These are phyloP conservation scores for Fusarium sp. DNA, from an alignment of 2,329 filamentous ascomycete genomes.

Conservation along the genomic window DNA sequence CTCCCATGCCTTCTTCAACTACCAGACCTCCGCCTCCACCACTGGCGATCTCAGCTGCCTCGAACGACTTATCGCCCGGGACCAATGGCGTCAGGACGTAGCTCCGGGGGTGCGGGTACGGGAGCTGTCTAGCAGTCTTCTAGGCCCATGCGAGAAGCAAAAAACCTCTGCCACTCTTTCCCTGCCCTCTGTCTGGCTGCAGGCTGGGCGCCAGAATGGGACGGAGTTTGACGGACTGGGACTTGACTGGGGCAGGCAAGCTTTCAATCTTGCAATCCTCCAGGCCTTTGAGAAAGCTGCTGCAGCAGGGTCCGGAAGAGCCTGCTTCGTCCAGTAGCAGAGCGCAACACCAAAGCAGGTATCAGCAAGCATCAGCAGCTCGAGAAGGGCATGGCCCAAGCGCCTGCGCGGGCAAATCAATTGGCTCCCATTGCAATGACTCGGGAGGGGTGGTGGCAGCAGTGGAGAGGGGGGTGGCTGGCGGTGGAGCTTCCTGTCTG, in stretches of 20 bases:
- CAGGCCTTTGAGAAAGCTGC: conserved; percentile 15
- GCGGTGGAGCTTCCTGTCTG: conserved; percentile 31
- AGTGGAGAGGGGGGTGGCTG: conserved; percentile 37
- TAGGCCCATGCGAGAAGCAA: conserved; percentile 39
- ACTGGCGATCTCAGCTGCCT: conserved; percentile 43
- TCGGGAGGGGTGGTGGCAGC: conserved; percentile 42
- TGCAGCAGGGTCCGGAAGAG: conserved; percentile 1
- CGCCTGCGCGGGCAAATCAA: conserved; percentile 44
- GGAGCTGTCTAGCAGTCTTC: conserved; percentile 42
- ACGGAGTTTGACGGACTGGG: conserved; percentile 11
- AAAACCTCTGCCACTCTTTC: conserved; percentile 32
- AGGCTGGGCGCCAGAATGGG: conserved; percentile 15
- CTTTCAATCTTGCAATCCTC: conserved; percentile 36
- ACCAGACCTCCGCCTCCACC: conserved; percentile 37
- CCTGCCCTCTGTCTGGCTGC: conserved; percentile 26
- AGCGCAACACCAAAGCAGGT: conserved; percentile 25
- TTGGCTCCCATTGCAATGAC: conserved; percentile 48
- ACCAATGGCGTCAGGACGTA: conserved; percentile 41
- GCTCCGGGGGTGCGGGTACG: conserved; percentile 42
- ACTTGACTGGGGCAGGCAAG: conserved; percentile 30
- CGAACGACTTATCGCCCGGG: conserved; percentile 42
- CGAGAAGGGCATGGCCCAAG: conserved; percentile 39
- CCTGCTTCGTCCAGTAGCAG: conserved; percentile 22
- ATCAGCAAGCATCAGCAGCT: conserved; percentile 40
- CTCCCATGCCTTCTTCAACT: conserved; percentile 28